Evolutionary conservation across 2,329 filamentous ascomycete genomes (phyloP).

Genomic region (Aspergillus carbonarius): DNA sequence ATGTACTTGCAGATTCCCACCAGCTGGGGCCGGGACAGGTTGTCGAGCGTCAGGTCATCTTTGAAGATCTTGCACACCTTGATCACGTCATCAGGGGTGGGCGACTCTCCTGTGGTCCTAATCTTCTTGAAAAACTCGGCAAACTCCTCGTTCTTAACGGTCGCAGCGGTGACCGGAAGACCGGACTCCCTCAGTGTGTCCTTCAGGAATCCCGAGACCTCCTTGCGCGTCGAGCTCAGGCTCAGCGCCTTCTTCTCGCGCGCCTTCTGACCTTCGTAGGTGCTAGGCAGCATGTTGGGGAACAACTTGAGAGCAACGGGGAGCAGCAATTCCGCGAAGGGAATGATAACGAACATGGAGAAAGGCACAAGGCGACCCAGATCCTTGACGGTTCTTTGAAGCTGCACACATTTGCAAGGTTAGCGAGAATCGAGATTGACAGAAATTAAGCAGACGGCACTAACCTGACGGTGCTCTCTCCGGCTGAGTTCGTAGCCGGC

Average conservation of each 20-base stretch:
- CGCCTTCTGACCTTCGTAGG: slow-evolving; percentile 87
- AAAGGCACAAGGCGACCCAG: slow-evolving; percentile 90
- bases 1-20: slow-evolving; percentile 98
- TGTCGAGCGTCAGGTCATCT: slow-evolving; percentile 95
- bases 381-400: slow-evolving; percentile 91
- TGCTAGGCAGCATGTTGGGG: slow-evolving; percentile 95
- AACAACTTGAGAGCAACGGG: slow-evolving; percentile 91
- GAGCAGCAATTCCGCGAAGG: slow-evolving; percentile 89
- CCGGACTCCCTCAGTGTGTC: slow-evolving; percentile 92
- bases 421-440: not conserved
- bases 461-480: slow-evolving; percentile 81
- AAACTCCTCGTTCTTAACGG: slow-evolving; percentile 89
- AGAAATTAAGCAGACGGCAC: slow-evolving; percentile 11
- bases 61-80: slow-evolving; percentile 99
- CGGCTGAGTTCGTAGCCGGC: slow-evolving; percentile 95
- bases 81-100: slow-evolving; percentile 87
- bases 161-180: slow-evolving; percentile 78
- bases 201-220: slow-evolving; percentile 86
- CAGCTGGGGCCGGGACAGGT: slow-evolving; percentile 89
- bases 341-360: slow-evolving; percentile 94
- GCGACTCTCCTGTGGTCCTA: slow-evolving; percentile 83
- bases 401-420: slow-evolving; percentile 37
- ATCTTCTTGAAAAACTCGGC: slow-evolving; percentile 97
- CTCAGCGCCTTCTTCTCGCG: slow-evolving; percentile 84
- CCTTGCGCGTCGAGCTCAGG: slow-evolving; percentile 82